Percentiles rank a stretch among this genome's conserved stretches.
phyloP scores from a whole-genome alignment of 768 basidiomycete species.

The Suillus subaureus region DNA sequence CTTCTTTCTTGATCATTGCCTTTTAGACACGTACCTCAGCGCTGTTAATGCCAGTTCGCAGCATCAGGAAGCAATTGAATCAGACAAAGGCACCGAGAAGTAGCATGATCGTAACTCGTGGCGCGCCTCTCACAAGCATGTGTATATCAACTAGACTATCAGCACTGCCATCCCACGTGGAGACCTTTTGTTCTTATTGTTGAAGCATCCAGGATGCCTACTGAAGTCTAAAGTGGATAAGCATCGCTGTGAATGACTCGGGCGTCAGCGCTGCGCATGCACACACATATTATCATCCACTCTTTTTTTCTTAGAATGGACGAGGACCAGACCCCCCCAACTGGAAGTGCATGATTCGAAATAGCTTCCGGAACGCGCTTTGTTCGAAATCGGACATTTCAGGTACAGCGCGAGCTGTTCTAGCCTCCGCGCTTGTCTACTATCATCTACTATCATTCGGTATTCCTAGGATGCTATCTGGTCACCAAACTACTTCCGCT shows the following conservation, averaged over 20 bases:
- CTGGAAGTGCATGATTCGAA: not conserved
- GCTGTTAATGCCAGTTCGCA: slow-evolving; percentile 46
- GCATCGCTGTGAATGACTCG: not conserved
- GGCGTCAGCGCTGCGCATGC: not conserved
- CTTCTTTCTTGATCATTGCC: slow-evolving; percentile 3
- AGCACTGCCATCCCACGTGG: not conserved
- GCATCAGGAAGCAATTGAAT: slow-evolving; percentile 2
- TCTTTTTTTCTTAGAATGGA: not conserved
- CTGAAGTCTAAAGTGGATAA: no score
- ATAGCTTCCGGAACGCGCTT: not conserved
- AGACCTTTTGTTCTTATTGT: not conserved
- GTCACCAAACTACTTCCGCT: not conserved
- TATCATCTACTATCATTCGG: not conserved
- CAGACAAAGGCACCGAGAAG: slow-evolving; percentile 1
- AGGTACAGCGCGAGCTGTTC: not conserved
- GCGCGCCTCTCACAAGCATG: slow-evolving; percentile 2
- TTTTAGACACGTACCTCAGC: slow-evolving; percentile 65
- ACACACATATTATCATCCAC: not conserved
- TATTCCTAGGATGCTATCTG: not conserved
- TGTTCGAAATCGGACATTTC: not conserved
- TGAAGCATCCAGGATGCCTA: not conserved
- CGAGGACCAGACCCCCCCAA: not conserved
- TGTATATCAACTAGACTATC: not conserved
- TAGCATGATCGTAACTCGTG: slow-evolving; percentile 2
- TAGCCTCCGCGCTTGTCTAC: not conserved